Conservation (phyloP, 2,329 filamentous ascomycete genomes). For the Epicoccum sorghinum region DNA sequence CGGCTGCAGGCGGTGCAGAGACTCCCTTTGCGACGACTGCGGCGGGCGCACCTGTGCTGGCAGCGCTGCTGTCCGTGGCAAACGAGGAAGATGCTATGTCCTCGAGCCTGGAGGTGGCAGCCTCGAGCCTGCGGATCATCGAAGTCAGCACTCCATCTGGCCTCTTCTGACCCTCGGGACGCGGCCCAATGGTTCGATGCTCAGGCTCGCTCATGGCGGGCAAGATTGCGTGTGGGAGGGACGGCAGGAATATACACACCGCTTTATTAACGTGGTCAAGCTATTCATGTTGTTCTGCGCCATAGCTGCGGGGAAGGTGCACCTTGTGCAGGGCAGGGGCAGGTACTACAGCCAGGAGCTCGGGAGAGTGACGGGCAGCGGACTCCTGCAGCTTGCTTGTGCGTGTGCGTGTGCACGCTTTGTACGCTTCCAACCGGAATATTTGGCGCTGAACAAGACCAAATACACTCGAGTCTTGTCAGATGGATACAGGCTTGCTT, state of each 20-base stretch:
- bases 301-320: slow-evolving; percentile 58
- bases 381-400: slow-evolving; percentile 30
- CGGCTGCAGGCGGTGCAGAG: slow-evolving; percentile 35
- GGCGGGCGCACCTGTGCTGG: slow-evolving; percentile 36
- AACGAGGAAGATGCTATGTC: slow-evolving; percentile 83
- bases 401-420: slow-evolving; percentile 1
- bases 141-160: slow-evolving; percentile 56
- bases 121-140: slow-evolving; percentile 77
- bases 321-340: slow-evolving; percentile 37
- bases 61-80: slow-evolving; percentile 57
- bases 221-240: slow-evolving; percentile 6
- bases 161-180: slow-evolving; percentile 24
- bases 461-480: not conserved
- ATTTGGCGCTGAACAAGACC: not conserved
- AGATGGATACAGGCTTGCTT: slow-evolving; percentile 5
- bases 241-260: slow-evolving; percentile 64
- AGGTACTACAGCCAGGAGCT: slow-evolving; percentile 28
- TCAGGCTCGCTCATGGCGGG: slow-evolving; percentile 17
- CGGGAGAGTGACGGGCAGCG: slow-evolving; percentile 32
- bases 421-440: not conserved
- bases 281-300: slow-evolving; percentile 90
- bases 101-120: slow-evolving; percentile 92
- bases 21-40: slow-evolving; percentile 37
- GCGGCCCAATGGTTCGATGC: slow-evolving; percentile 21
- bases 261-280: slow-evolving; percentile 95